Evolutionary conservation across 1,284 basidiomycete genomes (phyloP), one percentile per base, ranked within the genome.

Genomic region (Cystobasidium sp.): DNA sequence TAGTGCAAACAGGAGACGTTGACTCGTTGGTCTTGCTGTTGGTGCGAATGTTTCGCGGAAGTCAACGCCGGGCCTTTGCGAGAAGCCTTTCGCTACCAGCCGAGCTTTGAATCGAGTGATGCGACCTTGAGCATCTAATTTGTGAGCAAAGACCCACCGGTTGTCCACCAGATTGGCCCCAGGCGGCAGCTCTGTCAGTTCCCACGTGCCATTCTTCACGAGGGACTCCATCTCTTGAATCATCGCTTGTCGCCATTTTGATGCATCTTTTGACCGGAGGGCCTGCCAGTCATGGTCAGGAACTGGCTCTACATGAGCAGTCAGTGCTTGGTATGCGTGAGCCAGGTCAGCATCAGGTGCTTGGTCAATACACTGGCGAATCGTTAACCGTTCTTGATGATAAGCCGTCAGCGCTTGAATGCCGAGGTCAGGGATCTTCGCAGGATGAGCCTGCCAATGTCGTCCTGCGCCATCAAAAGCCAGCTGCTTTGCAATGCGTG

Each of bases 1-100:
- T 8, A 72, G 31, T 1, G 67, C 56, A 14, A 67, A 51, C 31
- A 79, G n/a, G 0, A 83, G 51, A 0, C 82, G 80, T 37, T 84
- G 80, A 0, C 84, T 83, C 53, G 83, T 79, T 67, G 83, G 79
- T 0, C 81, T 80, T 0, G 81, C 81, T 0, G 84, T 85, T 0
- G 85, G 85, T n/a, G 85, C 82, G 71, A 83, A 84, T 0, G 85
- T 86, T 6, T 84, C 81, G 0, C 78, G 77, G 76, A 83, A 85
- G 73, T 86, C 84, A n/a, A 80, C 65, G 0, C 85, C 84, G 24
- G 78, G 81, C 1, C 82, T 73, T 68, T 85, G 84, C 3, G 68
- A 75, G 14, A 24, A 16, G 0, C 80, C 80, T 58, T 77, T 75
- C 8, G 81, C 81, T 10, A 80, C 78, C 6, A 80, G 55, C 3